Percentiles rank a stretch among this genome's conserved stretches.
Conservation (phyloP, 78 protist species). For the Andalucia godoyi region DNA sequence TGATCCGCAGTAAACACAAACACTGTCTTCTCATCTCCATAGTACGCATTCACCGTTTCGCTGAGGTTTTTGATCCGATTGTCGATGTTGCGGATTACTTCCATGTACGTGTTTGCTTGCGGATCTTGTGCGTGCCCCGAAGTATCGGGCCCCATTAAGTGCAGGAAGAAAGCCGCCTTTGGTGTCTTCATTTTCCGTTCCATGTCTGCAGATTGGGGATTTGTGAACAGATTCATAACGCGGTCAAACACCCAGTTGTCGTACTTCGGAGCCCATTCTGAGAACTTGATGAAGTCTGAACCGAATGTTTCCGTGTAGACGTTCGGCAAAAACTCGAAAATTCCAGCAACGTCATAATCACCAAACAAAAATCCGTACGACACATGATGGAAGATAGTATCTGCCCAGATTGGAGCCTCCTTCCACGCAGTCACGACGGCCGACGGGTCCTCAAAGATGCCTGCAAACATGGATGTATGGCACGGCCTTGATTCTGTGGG, state of each 20-base stretch:
- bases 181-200: neutral
- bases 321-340: constrained; percentile 25
- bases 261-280: constrained; percentile 25
- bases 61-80: constrained; percentile 16
- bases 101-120: constrained; percentile 31
- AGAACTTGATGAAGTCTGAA: constrained; percentile 4
- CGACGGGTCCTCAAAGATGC: constrained; percentile 76
- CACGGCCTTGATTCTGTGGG: constrained; percentile 90
- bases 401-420: constrained; percentile 68
- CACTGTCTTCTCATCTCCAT: constrained; percentile 45
- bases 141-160: constrained; percentile 72
- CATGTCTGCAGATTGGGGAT: neutral
- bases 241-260: constrained; percentile 69
- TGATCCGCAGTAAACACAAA: constrained; percentile 74
- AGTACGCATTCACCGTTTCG: constrained; percentile 28
- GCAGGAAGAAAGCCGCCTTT: constrained; percentile 47
- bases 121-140: constrained; percentile 69
- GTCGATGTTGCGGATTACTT: constrained; percentile 48
- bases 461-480: constrained; percentile 78
- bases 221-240: constrained; percentile 16
- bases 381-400: constrained; percentile 55
- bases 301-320: neutral
- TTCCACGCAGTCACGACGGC: constrained; percentile 80
- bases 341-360: constrained; percentile 62
- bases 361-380: constrained; percentile 54